These are phyloP conservation scores for Penicillium janthinellum DNA, from an alignment of 2,329 filamentous ascomycete genomes.

Conservation along the genomic window DNA sequence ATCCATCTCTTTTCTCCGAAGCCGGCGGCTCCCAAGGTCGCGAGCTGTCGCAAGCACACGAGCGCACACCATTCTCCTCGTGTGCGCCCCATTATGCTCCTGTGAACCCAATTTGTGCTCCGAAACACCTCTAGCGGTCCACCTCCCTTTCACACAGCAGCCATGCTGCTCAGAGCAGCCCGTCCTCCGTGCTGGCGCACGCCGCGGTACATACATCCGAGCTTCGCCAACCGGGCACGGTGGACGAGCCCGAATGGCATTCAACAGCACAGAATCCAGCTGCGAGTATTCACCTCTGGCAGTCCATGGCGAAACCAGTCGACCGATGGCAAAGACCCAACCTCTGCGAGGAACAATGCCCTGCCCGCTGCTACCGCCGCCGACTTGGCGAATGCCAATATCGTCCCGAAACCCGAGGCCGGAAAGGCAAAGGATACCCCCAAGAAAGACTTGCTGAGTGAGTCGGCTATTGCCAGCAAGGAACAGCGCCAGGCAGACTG, in stretches of 20 bases:
- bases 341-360: conserved; percentile 17
- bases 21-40: conserved; percentile 33
- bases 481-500: conserved; percentile 96
- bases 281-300: conserved; percentile 34
- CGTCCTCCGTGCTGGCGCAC: conserved; percentile 39
- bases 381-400: conserved; percentile 23
- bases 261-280: conserved; percentile 18
- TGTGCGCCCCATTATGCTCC: conserved; percentile 27
- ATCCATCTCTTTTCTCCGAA: conserved; percentile 36
- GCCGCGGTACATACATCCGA: conserved; percentile 29
- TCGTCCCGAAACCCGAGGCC: conserved; percentile 25
- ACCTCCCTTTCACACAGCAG: conserved; percentile 12
- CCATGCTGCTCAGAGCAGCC: conserved; percentile 43
- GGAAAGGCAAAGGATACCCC: conserved; percentile 33
- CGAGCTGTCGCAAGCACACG: conserved; percentile 23
- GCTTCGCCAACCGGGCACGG: conserved; percentile 28
- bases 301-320: conserved; percentile 27
- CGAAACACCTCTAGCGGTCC: background rate
- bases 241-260: conserved; percentile 26
- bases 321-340: conserved; percentile 17
- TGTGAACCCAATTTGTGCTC: conserved; percentile 19
- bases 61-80: conserved; percentile 18
- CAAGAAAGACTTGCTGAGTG: conserved; percentile 62
- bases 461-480: conserved; percentile 68
- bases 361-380: conserved; percentile 18